Evolutionary conservation across 225 moss, liverwort and hornwort species (phyloP).

Genomic region (Thuidium tamariscinum): DNA sequence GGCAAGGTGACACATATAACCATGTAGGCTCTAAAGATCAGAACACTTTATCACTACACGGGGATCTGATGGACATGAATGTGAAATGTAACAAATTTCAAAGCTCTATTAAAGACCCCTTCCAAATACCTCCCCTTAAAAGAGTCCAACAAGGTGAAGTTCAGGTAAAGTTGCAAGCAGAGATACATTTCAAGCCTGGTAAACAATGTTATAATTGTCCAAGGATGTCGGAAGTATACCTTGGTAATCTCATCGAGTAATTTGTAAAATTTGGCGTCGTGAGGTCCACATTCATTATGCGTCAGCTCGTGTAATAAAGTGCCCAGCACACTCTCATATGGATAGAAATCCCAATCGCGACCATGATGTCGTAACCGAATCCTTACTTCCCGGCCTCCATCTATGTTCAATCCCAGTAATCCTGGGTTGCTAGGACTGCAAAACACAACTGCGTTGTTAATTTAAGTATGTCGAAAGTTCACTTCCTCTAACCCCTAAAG

Average conservation of each 20-base stretch:
- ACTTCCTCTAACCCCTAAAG: not conserved
- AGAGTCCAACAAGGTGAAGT: not conserved
- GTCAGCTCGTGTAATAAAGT: conserved; percentile 93
- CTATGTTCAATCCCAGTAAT: conserved; percentile 86
- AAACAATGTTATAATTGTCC: not conserved
- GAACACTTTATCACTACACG: not conserved
- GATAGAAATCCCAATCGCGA: conserved; percentile 59
- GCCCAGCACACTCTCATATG: conserved; percentile 78
- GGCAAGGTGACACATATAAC: not conserved
- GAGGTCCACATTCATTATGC: conserved; percentile 84
- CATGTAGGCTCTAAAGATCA: not conserved
- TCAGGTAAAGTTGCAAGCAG: not conserved
- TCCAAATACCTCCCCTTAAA: not conserved
- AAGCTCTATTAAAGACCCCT: not conserved
- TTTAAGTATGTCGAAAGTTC: not conserved
- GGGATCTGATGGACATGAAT: not conserved
- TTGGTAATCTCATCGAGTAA: conserved; percentile 81
- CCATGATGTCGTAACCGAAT: conserved; percentile 65
- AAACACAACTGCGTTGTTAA: not conserved
- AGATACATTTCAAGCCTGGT: not conserved
- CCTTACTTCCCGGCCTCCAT: conserved; percentile 82
- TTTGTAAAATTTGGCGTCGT: conserved; percentile 83
- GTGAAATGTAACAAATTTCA: not conserved
- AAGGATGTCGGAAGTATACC: conserved; percentile 10
- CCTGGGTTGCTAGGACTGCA: conserved; percentile 80